phyloP scores from a whole-genome alignment of 257 asterid genomes.

The Lycium ferocissimum region DNA sequence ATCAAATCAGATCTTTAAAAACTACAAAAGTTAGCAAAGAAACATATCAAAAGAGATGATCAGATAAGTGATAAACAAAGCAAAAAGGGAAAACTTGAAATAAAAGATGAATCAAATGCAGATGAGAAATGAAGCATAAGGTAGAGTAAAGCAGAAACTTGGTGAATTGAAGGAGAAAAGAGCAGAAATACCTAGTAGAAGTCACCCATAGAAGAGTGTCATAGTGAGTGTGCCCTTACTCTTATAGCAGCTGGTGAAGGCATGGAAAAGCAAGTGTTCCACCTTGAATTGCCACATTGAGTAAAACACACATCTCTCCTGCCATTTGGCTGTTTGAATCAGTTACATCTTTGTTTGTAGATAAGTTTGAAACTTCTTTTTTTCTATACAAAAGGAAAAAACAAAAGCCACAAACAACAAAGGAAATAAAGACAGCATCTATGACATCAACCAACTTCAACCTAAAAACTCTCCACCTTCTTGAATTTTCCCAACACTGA shows the following conservation, averaged over 20 bases:
- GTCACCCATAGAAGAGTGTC: background rate
- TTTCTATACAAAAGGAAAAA: too few relatives aligned
- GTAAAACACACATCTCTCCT: background rate
- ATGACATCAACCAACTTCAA: too few relatives aligned
- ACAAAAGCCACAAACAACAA: too few relatives aligned
- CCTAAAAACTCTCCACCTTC: too few relatives aligned
- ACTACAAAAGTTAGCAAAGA: background rate
- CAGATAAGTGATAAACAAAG: background rate
- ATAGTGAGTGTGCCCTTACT: background rate
- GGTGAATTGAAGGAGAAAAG: background rate
- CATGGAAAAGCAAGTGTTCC: background rate
- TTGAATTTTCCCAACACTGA: too few relatives aligned
- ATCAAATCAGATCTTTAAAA: background rate
- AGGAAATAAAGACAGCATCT: too few relatives aligned
- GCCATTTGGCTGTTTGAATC: constrained; percentile 12
- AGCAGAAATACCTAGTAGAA: background rate
- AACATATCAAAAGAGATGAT: too few relatives aligned
- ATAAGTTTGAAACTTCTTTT: background rate
- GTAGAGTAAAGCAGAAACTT: background rate
- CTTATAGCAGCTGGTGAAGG: background rate
- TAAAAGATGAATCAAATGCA: background rate
- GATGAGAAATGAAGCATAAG: background rate
- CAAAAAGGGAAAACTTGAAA: background rate
- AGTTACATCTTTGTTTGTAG: background rate
- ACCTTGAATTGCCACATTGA: background rate